Conservation (phyloP, 306 rosid species). For the Pterocarpus macrocarpus region DNA sequence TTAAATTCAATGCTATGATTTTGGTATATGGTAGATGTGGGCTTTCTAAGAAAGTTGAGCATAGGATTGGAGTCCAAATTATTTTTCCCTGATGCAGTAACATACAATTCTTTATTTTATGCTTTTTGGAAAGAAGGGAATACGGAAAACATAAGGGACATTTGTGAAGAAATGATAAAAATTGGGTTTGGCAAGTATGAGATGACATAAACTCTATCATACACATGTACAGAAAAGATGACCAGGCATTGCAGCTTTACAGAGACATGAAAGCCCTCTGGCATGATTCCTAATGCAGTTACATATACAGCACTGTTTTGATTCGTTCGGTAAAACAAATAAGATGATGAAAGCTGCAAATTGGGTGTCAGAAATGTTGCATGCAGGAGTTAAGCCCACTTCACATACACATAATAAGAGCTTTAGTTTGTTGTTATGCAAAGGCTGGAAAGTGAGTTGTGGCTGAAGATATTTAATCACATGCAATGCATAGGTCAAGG, state of each 20-base stretch:
- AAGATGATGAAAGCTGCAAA: conserved; percentile 74
- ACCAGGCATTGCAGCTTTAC: conserved; percentile 77
- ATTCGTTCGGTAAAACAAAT: conserved; percentile 91
- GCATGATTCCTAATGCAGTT: conserved; percentile 80
- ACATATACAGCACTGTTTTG: conserved; percentile 78
- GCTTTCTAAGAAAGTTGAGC: conserved; percentile 68
- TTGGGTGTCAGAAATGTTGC: conserved; percentile 91
- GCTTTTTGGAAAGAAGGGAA: conserved; percentile 89
- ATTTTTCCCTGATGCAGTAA: conserved; percentile 91
- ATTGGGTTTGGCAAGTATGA: conserved; percentile 90
- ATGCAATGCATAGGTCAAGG: conserved; percentile 74
- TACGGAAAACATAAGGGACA: conserved; percentile 63
- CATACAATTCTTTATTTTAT: conserved; percentile 82
- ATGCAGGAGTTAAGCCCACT: conserved; percentile 86
- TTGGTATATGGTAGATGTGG: conserved; percentile 93
- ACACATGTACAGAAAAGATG: conserved; percentile 90
- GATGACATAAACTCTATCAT: conserved; percentile 95
- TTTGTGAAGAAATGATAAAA: conserved; percentile 83
- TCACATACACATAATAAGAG: conserved; percentile 74
- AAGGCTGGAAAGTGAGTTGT: conserved; percentile 76
- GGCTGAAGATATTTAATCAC: conserved; percentile 77
- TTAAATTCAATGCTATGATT: conserved; percentile 85
- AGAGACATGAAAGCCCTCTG: conserved; percentile 76
- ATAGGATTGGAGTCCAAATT: conserved; percentile 80
- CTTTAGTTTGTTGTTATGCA: conserved; percentile 90